Evolutionary conservation across 345 rosid genomes (phyloP), one percentile per base, ranked within the genome.

Genomic region (Hibiscus mutabilis): DNA sequence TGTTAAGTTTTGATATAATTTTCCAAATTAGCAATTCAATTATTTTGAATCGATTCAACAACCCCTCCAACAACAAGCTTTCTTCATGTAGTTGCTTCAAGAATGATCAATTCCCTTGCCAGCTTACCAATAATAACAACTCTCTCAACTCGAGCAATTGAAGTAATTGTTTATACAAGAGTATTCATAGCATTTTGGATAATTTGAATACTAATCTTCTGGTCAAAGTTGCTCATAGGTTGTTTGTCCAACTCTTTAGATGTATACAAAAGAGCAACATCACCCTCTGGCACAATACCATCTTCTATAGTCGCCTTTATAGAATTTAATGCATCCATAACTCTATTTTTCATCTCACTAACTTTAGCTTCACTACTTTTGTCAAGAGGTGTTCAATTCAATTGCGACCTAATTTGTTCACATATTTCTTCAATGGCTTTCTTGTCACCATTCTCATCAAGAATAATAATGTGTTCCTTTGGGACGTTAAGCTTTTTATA

Each of bases 211-310:
- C 99, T 98, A 15, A 89, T 84, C 77, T 89, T 90, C 85, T 92
- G 99, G 79, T 86, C 96, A 52, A 95, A 95, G 81, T 92, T 89
- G 52, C 94, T 91, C 12, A 93, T 95, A 27, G 80, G 85, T 78
- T 92, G 79, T 77, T 86, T 92, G 65, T 90, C 99, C 80, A 95
- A 84, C 74, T 86, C 94, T 79, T 87, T 92, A 2, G 97, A 76
- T 10, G 99, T 98, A 74, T 89, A 90, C 61, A 95, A 86, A 77
- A 95, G 94, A 65, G 99, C 98, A 51, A 87, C 91, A 68, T 98
- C 99, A 63, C 99, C 99, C 98, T 91, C 99, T 71, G 98, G 87
- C 53, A 95, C 97, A 71, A 95, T 95, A 71, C 98, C 99, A 87
- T 92, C 99, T 79, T 95, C 99, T 27, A 95, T 94, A 18, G 99